Conservation (phyloP, 2,329 filamentous ascomycete genomes). For the Sporothrix pseudoabietina region DNA sequence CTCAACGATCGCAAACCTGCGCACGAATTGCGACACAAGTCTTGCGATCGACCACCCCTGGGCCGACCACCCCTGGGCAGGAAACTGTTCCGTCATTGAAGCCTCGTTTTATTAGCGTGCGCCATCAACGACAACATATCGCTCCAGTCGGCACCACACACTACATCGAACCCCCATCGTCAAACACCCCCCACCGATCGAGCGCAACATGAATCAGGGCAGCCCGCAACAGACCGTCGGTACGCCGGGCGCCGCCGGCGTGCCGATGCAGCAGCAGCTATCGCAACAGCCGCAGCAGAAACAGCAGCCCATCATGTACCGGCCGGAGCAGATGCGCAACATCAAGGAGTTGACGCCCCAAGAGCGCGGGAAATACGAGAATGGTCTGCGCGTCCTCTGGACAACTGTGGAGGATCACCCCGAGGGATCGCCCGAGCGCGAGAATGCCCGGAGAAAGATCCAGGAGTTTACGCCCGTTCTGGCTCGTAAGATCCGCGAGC, state of each 20-base stretch:
- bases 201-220: conserved; percentile 28
- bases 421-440: conserved; percentile 52
- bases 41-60: not conserved
- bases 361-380: conserved; percentile 62
- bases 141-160: not conserved
- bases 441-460: conserved; percentile 59
- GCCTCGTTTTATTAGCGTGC: not conserved
- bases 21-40: not conserved
- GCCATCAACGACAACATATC: not conserved
- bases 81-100: not conserved
- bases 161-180: not conserved
- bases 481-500: conserved; percentile 33
- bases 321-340: conserved; percentile 55
- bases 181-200: not conserved
- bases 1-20: not conserved
- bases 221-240: conserved; percentile 29
- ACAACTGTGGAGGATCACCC: conserved; percentile 52
- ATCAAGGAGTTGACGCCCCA: conserved; percentile 55
- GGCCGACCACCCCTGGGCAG: not conserved
- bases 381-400: conserved; percentile 58
- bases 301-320: conserved; percentile 45
- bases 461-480: conserved; percentile 63
- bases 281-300: conserved; percentile 30
- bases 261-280: not conserved
- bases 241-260: conserved; percentile 20